Evolutionary conservation across 306 rosid genomes (phyloP).

Genomic region (Dalbergia cultrata): DNA sequence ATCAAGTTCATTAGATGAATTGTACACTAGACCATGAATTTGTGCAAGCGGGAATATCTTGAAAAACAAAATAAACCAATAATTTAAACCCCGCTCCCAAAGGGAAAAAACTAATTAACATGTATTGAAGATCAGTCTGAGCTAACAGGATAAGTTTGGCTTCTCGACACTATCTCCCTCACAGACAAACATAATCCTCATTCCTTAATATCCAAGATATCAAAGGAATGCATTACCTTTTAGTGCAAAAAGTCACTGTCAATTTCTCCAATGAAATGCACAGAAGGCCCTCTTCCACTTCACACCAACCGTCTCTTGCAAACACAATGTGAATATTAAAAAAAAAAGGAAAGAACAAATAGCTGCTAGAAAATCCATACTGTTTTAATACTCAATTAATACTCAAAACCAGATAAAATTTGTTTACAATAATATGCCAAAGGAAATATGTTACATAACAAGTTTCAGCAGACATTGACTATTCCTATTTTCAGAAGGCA

Average conservation of each 20-base stretch:
- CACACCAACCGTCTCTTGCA: slow-evolving; percentile 99
- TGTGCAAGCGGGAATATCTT: slow-evolving; percentile 25
- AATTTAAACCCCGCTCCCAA: background rate
- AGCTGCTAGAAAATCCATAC: slow-evolving; percentile 59
- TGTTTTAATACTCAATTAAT: slow-evolving; percentile 59
- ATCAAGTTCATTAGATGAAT: slow-evolving; percentile 13
- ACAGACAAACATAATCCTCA: slow-evolving; percentile 51
- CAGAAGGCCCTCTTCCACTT: slow-evolving; percentile 82
- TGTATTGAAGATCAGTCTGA: slow-evolving; percentile 18
- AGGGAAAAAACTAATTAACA: background rate
- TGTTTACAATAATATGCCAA: slow-evolving; percentile 80
- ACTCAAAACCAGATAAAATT: slow-evolving; percentile 64
- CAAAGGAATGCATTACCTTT: slow-evolving; percentile 79
- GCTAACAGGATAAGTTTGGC: slow-evolving; percentile 22
- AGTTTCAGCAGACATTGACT: slow-evolving; percentile 76
- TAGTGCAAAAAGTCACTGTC: slow-evolving; percentile 64
- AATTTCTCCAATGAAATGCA: slow-evolving; percentile 84
- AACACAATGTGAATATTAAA: slow-evolving; percentile 90
- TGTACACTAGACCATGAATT: slow-evolving; percentile 13
- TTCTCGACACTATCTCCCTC: slow-evolving; percentile 43
- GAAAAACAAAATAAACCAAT: slow-evolving; percentile 11
- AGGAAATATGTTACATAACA: slow-evolving; percentile 89
- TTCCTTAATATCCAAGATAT: slow-evolving; percentile 69
- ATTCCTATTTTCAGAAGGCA: slow-evolving; percentile 62
- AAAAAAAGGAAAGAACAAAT: slow-evolving; percentile 54